These are phyloP conservation scores for Protomyces lactucae-debilis DNA, from an alignment of 1,139 yeast genomes.

Conservation along the genomic window DNA sequence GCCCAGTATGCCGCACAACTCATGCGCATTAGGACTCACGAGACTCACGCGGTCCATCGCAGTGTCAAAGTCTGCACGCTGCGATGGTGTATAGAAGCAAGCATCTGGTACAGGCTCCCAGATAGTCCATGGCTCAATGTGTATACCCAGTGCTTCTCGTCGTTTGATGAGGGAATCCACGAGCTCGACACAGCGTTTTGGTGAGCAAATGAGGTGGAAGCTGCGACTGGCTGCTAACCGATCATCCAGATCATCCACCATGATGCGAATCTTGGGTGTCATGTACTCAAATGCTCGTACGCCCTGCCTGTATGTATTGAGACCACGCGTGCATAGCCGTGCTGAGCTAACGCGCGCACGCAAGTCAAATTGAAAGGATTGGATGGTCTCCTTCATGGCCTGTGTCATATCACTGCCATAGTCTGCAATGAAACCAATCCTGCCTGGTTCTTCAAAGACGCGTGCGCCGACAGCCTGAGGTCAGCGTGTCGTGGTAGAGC, in stretches of 20 bases:
- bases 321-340: conserved; percentile 73
- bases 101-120: conserved; percentile 88
- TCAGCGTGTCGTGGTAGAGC: conserved; percentile 42
- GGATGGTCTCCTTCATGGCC: conserved; percentile 46
- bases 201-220: conserved; percentile 72
- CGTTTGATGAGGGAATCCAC: not conserved
- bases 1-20: conserved; percentile 61
- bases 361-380: conserved; percentile 59
- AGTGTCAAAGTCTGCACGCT: conserved; percentile 43
- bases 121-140: conserved; percentile 38
- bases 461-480: conserved; percentile 12
- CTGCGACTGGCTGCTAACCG: conserved; percentile 47
- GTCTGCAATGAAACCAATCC: conserved; percentile 68
- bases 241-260: conserved; percentile 52
- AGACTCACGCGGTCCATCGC: conserved; percentile 53
- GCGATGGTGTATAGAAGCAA: conserved; percentile 48
- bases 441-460: conserved; percentile 36
- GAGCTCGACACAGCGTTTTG: conserved; percentile 36
- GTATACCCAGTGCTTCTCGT: conserved; percentile 30
- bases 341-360: conserved; percentile 49
- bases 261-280: conserved; percentile 62
- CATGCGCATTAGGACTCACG: conserved; percentile 79
- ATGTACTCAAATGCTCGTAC: conserved; percentile 54
- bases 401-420: conserved; percentile 72
- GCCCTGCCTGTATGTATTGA: conserved; percentile 63